Evolutionary conservation across 139 green algal species (phyloP).

Genomic region (Micractinium sp.): DNA sequence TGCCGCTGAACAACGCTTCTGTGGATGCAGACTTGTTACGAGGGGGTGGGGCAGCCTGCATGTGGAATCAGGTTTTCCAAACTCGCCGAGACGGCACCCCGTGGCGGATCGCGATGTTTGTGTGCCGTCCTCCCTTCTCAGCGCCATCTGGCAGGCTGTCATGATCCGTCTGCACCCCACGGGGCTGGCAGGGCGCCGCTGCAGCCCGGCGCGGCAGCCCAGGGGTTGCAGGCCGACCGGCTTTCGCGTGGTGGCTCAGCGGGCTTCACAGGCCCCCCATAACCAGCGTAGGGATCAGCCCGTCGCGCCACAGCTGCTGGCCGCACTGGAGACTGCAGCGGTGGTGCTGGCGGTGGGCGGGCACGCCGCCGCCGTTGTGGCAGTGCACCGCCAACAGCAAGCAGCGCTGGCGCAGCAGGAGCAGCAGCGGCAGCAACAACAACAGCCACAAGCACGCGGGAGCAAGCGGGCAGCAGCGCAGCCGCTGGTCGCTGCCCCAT

Average conservation of each 20-base stretch:
- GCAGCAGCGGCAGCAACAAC: background rate
- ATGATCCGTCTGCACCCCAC: too few species aligned
- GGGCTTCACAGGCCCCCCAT: background rate
- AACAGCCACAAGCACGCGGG: background rate
- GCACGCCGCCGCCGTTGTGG: background rate
- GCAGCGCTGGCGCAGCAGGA: background rate
- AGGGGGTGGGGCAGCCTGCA: too few species aligned
- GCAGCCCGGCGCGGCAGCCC: background rate
- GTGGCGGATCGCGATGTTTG: too few species aligned
- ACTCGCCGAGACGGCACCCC: too few species aligned
- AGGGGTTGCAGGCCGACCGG: background rate
- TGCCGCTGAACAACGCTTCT: too few species aligned
- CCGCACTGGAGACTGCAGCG: background rate
- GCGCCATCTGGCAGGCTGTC: too few species aligned
- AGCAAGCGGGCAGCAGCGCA: background rate
- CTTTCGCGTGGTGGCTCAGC: background rate
- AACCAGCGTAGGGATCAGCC: background rate
- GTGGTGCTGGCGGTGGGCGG: slow-evolving; percentile 4
- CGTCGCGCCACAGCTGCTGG: background rate
- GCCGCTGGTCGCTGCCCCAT: background rate
- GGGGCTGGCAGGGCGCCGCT: background rate
- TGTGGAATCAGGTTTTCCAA: too few species aligned
- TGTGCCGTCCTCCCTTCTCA: too few species aligned
- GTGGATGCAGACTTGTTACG: too few species aligned
- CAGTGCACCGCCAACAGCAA: background rate